A percentile compares a stretch with the other conserved stretches of the same genome.
phyloP scores from a whole-genome alignment of 257 asterid species.

The Solanum piurae region DNA sequence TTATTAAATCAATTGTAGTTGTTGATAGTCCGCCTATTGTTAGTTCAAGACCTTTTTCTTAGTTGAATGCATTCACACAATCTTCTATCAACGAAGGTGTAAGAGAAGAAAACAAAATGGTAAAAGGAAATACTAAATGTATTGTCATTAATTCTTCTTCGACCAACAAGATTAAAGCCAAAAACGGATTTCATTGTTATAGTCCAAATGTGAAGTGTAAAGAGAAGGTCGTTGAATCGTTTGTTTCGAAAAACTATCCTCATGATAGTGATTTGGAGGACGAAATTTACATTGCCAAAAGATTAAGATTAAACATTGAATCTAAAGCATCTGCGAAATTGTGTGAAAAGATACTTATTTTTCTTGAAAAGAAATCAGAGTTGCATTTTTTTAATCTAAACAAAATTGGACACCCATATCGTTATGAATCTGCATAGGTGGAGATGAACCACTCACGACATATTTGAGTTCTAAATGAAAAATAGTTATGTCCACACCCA shows the following conservation, averaged over 20 bases:
- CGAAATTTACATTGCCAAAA: background rate
- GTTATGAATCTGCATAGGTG: background rate
- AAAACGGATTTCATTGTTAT: no score
- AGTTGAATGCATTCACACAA: no score
- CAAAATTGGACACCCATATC: background rate
- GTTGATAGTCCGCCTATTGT: no score
- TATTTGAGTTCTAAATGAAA: background rate
- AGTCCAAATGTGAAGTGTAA: no score
- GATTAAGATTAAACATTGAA: background rate
- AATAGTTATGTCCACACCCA: background rate
- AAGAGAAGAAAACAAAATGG: no score
- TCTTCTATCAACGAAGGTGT: no score
- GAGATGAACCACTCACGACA: background rate
- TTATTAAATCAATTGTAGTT: no score
- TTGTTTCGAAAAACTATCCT: background rate
- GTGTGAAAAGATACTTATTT: background rate
- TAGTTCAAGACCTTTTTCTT: no score
- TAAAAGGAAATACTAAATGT: no score
- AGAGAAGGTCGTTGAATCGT: background rate
- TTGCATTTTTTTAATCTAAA: background rate
- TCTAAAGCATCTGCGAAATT: background rate
- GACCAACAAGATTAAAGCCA: no score
- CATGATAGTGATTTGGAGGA: background rate
- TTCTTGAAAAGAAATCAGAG: background rate
- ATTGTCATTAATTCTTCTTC: no score